Percentiles rank a stretch among this genome's conserved stretches.
Evolutionary conservation across 495 filamentous ascomycete species (phyloP).

Genomic region (Penicillium cataractarum): DNA sequence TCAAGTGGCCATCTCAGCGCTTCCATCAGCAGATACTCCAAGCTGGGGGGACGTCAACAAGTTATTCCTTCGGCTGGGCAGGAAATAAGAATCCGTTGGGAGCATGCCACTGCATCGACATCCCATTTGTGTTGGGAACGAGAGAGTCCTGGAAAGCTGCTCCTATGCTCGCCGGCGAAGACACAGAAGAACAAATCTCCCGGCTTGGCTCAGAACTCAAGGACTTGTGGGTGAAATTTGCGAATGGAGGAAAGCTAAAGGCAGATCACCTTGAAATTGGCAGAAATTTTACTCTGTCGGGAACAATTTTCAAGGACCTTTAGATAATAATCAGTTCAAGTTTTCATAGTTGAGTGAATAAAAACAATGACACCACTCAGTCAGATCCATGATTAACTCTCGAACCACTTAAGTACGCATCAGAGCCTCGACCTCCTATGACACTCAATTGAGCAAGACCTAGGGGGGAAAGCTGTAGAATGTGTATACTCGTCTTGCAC

Average conservation of each 20-base stretch:
- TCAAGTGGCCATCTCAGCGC: slow-evolving; percentile 14
- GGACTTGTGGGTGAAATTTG: slow-evolving; percentile 11
- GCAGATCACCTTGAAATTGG: slow-evolving; percentile 6
- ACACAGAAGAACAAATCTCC: slow-evolving; percentile 1
- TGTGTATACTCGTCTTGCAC: neutral
- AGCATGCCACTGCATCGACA: slow-evolving; percentile 15
- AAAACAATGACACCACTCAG: neutral
- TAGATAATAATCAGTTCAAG: neutral
- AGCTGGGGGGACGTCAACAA: slow-evolving; percentile 10
- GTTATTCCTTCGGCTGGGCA: slow-evolving; percentile 6
- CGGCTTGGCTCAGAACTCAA: slow-evolving; percentile 6
- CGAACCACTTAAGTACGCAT: neutral
- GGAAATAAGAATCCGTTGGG: neutral
- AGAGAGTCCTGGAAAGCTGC: slow-evolving; percentile 9
- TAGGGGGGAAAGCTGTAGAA: no score
- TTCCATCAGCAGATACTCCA: slow-evolving; percentile 9
- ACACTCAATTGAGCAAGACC: no score
- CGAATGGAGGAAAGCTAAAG: neutral
- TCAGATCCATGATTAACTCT: neutral
- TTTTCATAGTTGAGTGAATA: neutral
- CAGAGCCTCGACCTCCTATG: neutral
- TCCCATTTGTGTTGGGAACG: slow-evolving; percentile 13
- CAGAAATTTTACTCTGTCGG: neutral
- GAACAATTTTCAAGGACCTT: neutral
- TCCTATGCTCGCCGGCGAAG: slow-evolving; percentile 13